Percentiles rank a stretch among this genome's conserved stretches.
Evolutionary conservation across 768 basidiomycete species (phyloP).

Genomic region (Lactifluus volemus): DNA sequence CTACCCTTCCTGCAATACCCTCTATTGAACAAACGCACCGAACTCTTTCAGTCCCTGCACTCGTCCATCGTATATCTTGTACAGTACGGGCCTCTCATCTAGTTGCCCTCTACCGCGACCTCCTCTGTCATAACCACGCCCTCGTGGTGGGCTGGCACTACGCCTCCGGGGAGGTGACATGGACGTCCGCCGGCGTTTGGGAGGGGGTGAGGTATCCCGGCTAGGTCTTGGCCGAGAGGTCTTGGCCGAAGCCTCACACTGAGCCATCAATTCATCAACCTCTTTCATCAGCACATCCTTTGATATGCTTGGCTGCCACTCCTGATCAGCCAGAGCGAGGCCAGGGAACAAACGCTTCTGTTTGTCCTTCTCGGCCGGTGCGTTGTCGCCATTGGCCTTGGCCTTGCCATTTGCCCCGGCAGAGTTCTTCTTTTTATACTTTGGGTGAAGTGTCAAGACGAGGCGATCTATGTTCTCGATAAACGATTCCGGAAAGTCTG

Average conservation of each 20-base stretch:
- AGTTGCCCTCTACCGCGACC: slow-evolving; percentile 35
- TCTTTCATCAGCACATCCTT: slow-evolving; percentile 84
- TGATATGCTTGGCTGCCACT: slow-evolving; percentile 45
- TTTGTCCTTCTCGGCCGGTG: slow-evolving; percentile 57
- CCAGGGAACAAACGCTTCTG: slow-evolving; percentile 86
- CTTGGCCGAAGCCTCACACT: slow-evolving; percentile 60
- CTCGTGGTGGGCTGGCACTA: slow-evolving; percentile 54
- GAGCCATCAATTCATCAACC: slow-evolving; percentile 81
- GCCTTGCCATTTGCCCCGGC: slow-evolving; percentile 31
- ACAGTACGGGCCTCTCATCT: slow-evolving; percentile 82
- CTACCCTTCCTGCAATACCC: slow-evolving; percentile 73
- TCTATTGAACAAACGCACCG: slow-evolving; percentile 91
- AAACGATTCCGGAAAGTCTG: slow-evolving; percentile 84
- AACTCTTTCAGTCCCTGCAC: slow-evolving; percentile 88
- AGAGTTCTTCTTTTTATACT: slow-evolving; percentile 74
- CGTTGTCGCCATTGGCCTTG: slow-evolving; percentile 28
- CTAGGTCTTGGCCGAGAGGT: slow-evolving; percentile 40
- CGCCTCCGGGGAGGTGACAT: slow-evolving; percentile 38
- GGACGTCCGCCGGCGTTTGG: slow-evolving; percentile 54
- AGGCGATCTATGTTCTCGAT: slow-evolving; percentile 85
- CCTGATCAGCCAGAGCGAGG: slow-evolving; percentile 71
- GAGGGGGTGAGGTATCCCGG: slow-evolving; percentile 29
- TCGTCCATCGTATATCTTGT: slow-evolving; percentile 90
- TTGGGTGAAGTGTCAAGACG: slow-evolving; percentile 87
- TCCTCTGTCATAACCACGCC: slow-evolving; percentile 38